Evolutionary conservation across 495 filamentous ascomycete genomes (phyloP), one percentile per base, ranked within the genome.

Genomic region (Evansstolkia leycettana): DNA sequence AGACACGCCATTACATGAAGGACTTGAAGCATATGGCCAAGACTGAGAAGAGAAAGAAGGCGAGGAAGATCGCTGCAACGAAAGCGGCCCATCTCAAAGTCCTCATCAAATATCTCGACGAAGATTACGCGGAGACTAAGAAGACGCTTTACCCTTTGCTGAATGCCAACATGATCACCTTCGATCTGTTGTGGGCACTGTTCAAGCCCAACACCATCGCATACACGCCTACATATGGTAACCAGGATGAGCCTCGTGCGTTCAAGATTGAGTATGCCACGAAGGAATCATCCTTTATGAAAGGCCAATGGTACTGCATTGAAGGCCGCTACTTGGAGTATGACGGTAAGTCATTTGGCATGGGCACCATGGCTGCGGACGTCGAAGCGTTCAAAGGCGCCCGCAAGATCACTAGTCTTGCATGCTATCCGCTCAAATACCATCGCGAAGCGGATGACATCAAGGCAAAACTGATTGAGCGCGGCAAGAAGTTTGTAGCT

Each of bases 181-280:
- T 87, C 40, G 86, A 93, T 38, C 70, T 93, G 7, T 54, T 92
- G 3, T 93, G 88, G 88, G 85, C 88, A 2, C 58, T 95, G 5
- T 88, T 84, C 66, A 92, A 93, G 47, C 87, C 88, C 5, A 89
- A 92, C 47, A 84, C 84, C 10, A 73, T 93, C 25, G 80, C 80
- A 1, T 89, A 81, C 46, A 82, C 82, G 0, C 74, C 75, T 2
- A 90, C 84, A 1, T 90, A 93, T 44, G 82, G 82, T 2, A 78
- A 71, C 29, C 55, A 67, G 12, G 84, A 92, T 33, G 82, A 94
- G 48, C 86, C 87, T 1, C 77, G 84, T 20, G 82, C 83, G n/a
- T 88, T 93, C 69, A 89, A 84, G 50, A 76, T 94, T 17, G 84
- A 90, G 38, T 79, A 82, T 36, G 80, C 81, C 1, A 75, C 76